phyloP scores from a whole-genome alignment of 2,329 filamentous ascomycete species.

The Drechslerella stenobrocha region DNA sequence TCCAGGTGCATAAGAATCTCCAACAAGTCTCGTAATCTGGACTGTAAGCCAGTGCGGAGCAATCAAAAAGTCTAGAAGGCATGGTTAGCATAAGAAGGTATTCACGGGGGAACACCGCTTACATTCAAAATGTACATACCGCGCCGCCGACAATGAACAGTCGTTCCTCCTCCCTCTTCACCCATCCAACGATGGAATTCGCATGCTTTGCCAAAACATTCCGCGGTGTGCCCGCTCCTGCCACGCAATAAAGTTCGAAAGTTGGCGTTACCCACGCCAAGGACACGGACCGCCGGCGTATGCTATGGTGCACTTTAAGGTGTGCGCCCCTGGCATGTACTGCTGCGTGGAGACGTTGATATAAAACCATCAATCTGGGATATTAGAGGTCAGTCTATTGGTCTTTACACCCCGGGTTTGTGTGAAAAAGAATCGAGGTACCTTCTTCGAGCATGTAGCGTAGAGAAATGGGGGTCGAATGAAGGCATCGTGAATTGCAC shows the following conservation, averaged over 20 bases:
- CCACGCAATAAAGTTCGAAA: slow-evolving; percentile 96
- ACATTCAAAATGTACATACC: slow-evolving; percentile 59
- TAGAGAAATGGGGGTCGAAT: slow-evolving; percentile 69
- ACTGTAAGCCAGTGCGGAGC: too few relatives aligned
- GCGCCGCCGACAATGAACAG: slow-evolving; percentile 98
- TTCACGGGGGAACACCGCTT: slow-evolving; percentile 13
- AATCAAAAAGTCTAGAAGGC: slow-evolving; percentile 42
- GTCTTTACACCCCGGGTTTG: slow-evolving; percentile 10
- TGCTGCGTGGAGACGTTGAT: slow-evolving; percentile 79
- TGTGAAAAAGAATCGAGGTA: slow-evolving; percentile 53
- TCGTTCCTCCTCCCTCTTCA: slow-evolving; percentile 85
- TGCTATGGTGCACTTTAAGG: slow-evolving; percentile 81
- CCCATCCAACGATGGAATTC: slow-evolving; percentile 88
- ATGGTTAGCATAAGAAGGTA: slow-evolving; percentile 18
- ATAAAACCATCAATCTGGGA: slow-evolving; percentile 73
- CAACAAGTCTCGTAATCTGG: too few relatives aligned
- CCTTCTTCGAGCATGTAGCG: slow-evolving; percentile 66
- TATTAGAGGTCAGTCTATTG: slow-evolving; percentile 40
- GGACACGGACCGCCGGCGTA: slow-evolving; percentile 73
- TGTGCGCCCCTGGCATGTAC: slow-evolving; percentile 77
- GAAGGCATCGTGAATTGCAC: slow-evolving; percentile 95
- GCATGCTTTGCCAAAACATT: slow-evolving; percentile 78
- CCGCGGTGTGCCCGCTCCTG: slow-evolving; percentile 67
- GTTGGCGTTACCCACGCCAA: slow-evolving; percentile 87
- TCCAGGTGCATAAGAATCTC: too few relatives aligned